Percentiles rank a stretch among this genome's conserved stretches.
Evolutionary conservation across 768 basidiomycete genomes (phyloP).

Genomic region (Auriscalpium orientale): DNA sequence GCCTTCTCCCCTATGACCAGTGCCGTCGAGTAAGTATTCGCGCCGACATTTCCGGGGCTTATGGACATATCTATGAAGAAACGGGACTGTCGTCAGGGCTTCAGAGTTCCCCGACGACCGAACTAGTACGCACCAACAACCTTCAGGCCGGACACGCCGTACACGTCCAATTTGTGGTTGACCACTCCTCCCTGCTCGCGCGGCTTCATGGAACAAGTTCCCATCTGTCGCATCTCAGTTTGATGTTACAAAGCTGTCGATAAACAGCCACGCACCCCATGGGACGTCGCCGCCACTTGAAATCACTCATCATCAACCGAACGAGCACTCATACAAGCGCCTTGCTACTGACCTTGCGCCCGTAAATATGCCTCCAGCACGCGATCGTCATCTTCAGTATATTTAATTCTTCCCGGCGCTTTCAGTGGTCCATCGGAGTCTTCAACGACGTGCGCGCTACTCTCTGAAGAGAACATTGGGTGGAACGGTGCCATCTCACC

Average conservation of each 20-base stretch:
- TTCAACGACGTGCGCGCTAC: constrained; percentile 18
- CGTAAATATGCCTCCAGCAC: constrained; percentile 24
- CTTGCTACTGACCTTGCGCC: constrained; percentile 8
- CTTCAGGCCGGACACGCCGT: constrained; percentile 48
- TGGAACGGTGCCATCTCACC: constrained; percentile 23
- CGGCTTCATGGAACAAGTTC: constrained; percentile 62
- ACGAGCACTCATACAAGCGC: background rate
- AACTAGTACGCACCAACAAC: constrained; percentile 26
- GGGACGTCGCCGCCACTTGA: constrained; percentile 24
- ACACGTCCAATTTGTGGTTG: constrained; percentile 50
- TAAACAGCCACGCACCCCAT: constrained; percentile 19
- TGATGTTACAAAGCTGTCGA: background rate
- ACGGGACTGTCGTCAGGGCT: background rate
- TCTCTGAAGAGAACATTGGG: constrained; percentile 25
- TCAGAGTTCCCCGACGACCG: background rate
- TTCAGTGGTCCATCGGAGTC: constrained; percentile 13
- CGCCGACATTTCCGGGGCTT: constrained; percentile 27
- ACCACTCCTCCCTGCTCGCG: constrained; percentile 53
- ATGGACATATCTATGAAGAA: constrained; percentile 27
- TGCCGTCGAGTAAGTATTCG: constrained; percentile 38
- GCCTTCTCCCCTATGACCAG: constrained; percentile 54
- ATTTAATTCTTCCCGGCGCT: constrained; percentile 20
- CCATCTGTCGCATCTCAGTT: constrained; percentile 26
- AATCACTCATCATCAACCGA: background rate
- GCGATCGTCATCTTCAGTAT: constrained; percentile 25